Percentiles rank a stretch among this genome's conserved stretches.
phyloP scores from a whole-genome alignment of 768 basidiomycete species.

The Leccinum aurantiacum region DNA sequence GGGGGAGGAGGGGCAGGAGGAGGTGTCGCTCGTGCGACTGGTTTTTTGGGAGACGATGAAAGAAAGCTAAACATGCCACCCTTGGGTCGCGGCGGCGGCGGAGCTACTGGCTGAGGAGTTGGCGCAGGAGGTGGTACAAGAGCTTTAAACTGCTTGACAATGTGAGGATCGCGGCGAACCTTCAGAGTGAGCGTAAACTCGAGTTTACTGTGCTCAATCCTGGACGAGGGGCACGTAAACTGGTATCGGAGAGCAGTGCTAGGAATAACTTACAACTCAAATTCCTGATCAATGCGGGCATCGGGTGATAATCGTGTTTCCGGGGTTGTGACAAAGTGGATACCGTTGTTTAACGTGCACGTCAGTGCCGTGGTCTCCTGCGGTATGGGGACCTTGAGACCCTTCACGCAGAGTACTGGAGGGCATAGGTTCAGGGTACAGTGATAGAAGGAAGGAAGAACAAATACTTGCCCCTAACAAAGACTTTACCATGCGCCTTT shows the following conservation, averaged over 20 bases:
- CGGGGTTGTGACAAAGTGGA: slow-evolving; percentile 92
- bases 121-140: slow-evolving; percentile 51
- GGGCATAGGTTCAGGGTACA: not conserved
- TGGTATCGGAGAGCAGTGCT: not conserved
- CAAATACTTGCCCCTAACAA: slow-evolving; percentile 72
- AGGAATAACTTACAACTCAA: slow-evolving; percentile 68
- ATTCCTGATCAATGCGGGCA: slow-evolving; percentile 79
- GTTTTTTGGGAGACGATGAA: slow-evolving; percentile 70
- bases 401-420: slow-evolving; percentile 74
- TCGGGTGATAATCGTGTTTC: slow-evolving; percentile 61
- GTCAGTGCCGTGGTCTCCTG: slow-evolving; percentile 70
- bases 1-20: slow-evolving; percentile 37
- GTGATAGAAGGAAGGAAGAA: not conserved
- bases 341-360: slow-evolving; percentile 93
- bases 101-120: slow-evolving; percentile 34
- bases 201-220: slow-evolving; percentile 91
- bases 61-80: slow-evolving; percentile 75
- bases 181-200: slow-evolving; percentile 92
- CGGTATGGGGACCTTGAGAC: slow-evolving; percentile 76
- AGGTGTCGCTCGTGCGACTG: slow-evolving; percentile 43
- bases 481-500: slow-evolving; percentile 89
- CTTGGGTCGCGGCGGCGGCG: slow-evolving; percentile 53
- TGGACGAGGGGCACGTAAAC: slow-evolving; percentile 27
- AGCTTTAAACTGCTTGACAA: slow-evolving; percentile 73
- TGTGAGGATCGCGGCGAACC: slow-evolving; percentile 82